These are phyloP conservation scores for Cardiospermum halicacabum DNA, from an alignment of 345 rosid species.

Conservation along the genomic window DNA sequence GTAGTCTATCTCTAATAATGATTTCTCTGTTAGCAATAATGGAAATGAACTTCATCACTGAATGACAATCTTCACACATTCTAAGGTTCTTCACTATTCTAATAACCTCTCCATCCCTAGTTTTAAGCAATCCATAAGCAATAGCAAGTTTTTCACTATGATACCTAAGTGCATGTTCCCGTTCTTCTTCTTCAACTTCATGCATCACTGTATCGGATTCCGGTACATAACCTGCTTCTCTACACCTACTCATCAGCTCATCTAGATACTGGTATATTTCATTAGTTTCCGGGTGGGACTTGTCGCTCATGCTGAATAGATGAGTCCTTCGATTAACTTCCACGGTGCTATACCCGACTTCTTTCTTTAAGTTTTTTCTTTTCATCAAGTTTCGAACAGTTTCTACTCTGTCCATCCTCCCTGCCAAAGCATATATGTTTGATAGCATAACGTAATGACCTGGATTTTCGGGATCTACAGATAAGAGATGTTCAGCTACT, in stretches of 20 bases:
- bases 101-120: conserved; percentile 32
- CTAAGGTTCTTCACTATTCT: conserved; percentile 71
- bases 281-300: conserved; percentile 50
- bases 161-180: conserved; percentile 62
- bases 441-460: conserved; percentile 91
- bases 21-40: conserved; percentile 56
- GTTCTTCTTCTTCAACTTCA: conserved; percentile 82
- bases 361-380: conserved; percentile 50
- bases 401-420: conserved; percentile 64
- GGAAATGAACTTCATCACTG: conserved; percentile 62
- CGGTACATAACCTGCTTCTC: conserved; percentile 60
- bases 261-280: conserved; percentile 56
- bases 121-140: conserved; percentile 62
- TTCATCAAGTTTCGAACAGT: conserved; percentile 61
- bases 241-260: conserved; percentile 56
- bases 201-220: conserved; percentile 64
- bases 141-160: conserved; percentile 88
- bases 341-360: conserved; percentile 68
- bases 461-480: conserved; percentile 71
- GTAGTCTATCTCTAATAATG: conserved; percentile 63
- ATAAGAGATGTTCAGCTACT: conserved; percentile 67
- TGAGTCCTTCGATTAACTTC: conserved; percentile 49
- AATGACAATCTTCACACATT: conserved; percentile 82
- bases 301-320: conserved; percentile 76
- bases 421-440: conserved; percentile 73